Conservation (phyloP, 805 yeast genomes). For the Candida ponderosae region DNA sequence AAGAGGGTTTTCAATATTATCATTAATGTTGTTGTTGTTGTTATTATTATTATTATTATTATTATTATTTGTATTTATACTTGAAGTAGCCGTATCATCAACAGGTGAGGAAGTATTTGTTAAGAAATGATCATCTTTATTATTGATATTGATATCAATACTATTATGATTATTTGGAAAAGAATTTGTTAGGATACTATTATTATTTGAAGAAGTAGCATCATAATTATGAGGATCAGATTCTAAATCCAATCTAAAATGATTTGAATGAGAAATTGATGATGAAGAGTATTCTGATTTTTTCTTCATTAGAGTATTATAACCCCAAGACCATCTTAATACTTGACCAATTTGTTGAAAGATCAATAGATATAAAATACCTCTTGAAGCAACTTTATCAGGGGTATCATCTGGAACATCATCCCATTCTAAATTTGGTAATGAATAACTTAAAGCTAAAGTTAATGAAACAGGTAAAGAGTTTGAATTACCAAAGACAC, state of each 20-base stretch:
- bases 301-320: conserved; percentile 56
- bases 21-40: too few relatives aligned
- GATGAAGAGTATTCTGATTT: conserved; percentile 15
- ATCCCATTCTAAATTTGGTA: conserved; percentile 73
- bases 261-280: neutral
- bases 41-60: too few relatives aligned
- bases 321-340: conserved; percentile 85
- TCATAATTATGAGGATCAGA: neutral
- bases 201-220: neutral
- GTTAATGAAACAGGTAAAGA: conserved; percentile 90
- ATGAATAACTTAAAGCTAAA: conserved; percentile 65
- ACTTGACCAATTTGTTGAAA: conserved; percentile 82
- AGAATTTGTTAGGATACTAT: too few relatives aligned
- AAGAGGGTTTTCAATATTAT: too few relatives aligned
- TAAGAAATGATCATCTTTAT: conserved; percentile 4
- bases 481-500: conserved; percentile 93
- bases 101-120: too few relatives aligned
- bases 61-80: too few relatives aligned
- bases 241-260: neutral
- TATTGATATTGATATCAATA: neutral
- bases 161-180: too few relatives aligned
- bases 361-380: conserved; percentile 62
- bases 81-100: too few relatives aligned
- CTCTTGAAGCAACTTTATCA: conserved; percentile 71
- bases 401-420: conserved; percentile 57